Conservation (phyloP, 2,329 filamentous ascomycete genomes). For the Colletotrichum sublineola region DNA sequence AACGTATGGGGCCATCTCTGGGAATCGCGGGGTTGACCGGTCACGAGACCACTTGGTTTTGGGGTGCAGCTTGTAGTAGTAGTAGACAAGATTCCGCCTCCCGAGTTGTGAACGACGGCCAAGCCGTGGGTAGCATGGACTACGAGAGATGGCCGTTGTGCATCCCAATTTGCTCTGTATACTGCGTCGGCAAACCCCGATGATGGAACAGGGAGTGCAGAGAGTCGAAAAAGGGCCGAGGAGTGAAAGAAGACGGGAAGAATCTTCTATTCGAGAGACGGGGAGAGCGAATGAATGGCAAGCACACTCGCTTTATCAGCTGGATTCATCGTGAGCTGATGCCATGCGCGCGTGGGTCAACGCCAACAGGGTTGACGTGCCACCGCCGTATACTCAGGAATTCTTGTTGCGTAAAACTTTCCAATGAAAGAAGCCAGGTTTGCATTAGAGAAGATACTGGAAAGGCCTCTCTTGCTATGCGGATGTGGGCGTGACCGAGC, state of each 20-base stretch:
- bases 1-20: not conserved
- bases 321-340: not conserved
- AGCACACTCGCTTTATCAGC: slow-evolving; percentile 4
- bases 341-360: not conserved
- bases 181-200: not conserved
- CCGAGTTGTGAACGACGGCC: not conserved
- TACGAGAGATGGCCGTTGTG: not conserved
- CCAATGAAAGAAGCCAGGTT: not conserved
- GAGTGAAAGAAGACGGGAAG: too few relatives aligned
- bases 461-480: not conserved
- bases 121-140: not conserved
- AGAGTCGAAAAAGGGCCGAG: not conserved
- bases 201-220: not conserved
- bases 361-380: not conserved
- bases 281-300: not conserved
- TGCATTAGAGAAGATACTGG: not conserved
- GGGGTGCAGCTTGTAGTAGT: not conserved
- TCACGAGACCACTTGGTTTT: slow-evolving; percentile 5
- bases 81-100: not conserved
- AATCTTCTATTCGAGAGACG: not conserved
- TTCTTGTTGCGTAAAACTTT: slow-evolving; percentile 16
- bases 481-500: slow-evolving; percentile 9
- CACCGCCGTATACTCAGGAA: not conserved
- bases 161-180: not conserved
- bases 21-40: slow-evolving; percentile 2